Conservation (phyloP, 345 rosid genomes). For the Bruguiera sexangula region DNA sequence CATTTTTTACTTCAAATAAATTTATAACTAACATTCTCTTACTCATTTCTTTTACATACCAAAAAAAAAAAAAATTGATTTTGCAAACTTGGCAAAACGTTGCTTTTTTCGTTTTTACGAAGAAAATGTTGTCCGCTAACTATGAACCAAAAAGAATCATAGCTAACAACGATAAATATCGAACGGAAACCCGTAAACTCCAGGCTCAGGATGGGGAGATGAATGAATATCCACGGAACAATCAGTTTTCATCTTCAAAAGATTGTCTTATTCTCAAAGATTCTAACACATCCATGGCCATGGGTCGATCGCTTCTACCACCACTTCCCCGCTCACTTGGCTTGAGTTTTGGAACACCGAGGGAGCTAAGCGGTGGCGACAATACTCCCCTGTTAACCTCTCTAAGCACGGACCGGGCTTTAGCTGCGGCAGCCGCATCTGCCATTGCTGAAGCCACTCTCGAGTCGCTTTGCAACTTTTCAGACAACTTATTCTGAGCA, state of each 20-base stretch:
- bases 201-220: background rate
- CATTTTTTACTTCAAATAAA: no score
- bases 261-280: constrained; percentile 68
- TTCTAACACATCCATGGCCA: constrained; percentile 58
- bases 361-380: constrained; percentile 69
- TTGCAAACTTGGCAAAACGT: no score
- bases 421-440: constrained; percentile 58
- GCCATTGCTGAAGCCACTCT: constrained; percentile 66
- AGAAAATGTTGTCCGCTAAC: no score
- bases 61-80: no score
- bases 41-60: no score
- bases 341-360: constrained; percentile 70
- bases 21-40: no score
- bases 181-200: no score
- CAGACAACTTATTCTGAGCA: constrained; percentile 13
- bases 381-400: constrained; percentile 57
- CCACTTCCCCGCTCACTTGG: constrained; percentile 34
- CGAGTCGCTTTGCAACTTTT: constrained; percentile 24
- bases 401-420: constrained; percentile 63
- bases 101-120: no score
- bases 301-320: constrained; percentile 40
- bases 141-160: no score
- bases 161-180: no score
- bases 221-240: background rate
- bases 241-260: constrained; percentile 63